Evolutionary conservation across 305 asterid genomes (phyloP), one percentile per base, ranked within the genome.

Genomic region (Plantago rigida): DNA sequence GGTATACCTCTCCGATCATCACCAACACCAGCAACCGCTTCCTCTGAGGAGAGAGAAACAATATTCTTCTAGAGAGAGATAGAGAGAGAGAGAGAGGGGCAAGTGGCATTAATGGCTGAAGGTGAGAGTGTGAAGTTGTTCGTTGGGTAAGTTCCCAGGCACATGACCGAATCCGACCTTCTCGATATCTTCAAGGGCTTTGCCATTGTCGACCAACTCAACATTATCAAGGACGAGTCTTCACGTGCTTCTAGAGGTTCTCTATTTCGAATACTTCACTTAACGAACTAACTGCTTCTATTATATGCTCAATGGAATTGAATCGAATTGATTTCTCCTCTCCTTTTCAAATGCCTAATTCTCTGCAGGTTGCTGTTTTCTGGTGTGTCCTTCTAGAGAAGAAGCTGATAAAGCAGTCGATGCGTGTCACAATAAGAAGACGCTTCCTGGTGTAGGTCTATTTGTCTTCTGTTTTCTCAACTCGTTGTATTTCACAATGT

Each of bases 111-210:
- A 69, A 82, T 85, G 94, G 90, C 89, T 86, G 95, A 31, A 31
- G 87, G 71, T 12, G 95, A 86, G 73, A 79, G 84, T 79, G 96
- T 88, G 66, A 88, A 88, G 86, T 75, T 88, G 71, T 88, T 88
- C 61, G 94, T 86, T 1, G 96, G 96, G 65, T 95, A 88, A 77
- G 86, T 88, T 63, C 96, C 96, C 52, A 88, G 84, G 81, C 75
- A 81, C 66, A 84, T 88, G 88, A 84, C 77, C 65, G 95, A 88
- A 68, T 68, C 83, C 71, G 79, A 88, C 79, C 79, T 88, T 57
- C 69, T 71, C 59, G 77, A 75, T 68, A 59, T 88, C 84, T 86
- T 88, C 72, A 19, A 76, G 47, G 94, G 86, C 76, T 76, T 88
- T 59, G 90, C 88, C 17, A 12, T 65, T 55, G 93, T 88, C 13